phyloP scores from a whole-genome alignment of 352 stramenopile species.

The Pythium volutum region DNA sequence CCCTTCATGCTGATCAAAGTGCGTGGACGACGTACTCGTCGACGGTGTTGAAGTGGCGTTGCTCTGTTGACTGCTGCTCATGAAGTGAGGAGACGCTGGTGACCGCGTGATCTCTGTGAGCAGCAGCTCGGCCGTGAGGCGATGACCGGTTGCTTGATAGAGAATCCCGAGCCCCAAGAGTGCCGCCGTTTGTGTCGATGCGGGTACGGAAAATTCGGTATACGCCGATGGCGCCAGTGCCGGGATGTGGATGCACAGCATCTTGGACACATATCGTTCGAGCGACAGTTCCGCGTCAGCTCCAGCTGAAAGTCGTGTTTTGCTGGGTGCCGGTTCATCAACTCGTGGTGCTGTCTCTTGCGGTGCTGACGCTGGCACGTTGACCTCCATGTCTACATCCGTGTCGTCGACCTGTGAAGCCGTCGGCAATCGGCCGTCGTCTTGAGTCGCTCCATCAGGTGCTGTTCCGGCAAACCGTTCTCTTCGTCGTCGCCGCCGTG shows the following conservation, averaged over 20 bases:
- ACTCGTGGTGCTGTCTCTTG: conserved; percentile 8
- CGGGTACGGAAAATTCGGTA: conserved; percentile 94
- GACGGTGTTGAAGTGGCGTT: conserved; percentile 20
- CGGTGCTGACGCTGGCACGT: conserved; percentile 9
- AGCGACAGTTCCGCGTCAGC: conserved; percentile 58
- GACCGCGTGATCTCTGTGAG: conserved; percentile 95
- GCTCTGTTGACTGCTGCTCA: conserved; percentile 25
- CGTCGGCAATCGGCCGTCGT: conserved; percentile 15
- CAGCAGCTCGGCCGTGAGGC: conserved; percentile 97
- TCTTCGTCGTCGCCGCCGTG: conserved; percentile 8
- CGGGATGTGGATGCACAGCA: conserved; percentile 98
- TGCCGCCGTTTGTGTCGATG: conserved; percentile 94
- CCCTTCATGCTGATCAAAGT: conserved; percentile 91
- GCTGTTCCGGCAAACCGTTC: conserved; percentile 3
- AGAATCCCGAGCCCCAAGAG: conserved; percentile 94
- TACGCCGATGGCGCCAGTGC: conserved; percentile 94
- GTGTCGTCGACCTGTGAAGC: conserved; percentile 15
- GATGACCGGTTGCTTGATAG: conserved; percentile 94
- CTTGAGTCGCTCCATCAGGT: conserved; percentile 18
- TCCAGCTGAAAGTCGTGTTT: conserved; percentile 33
- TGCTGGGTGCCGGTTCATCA: conserved; percentile 10
- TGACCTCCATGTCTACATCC: conserved; percentile 19
- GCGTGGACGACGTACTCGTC: conserved; percentile 39
- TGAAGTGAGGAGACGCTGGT: conserved; percentile 68
- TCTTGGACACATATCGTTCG: conserved; percentile 94